phyloP scores from a whole-genome alignment of 768 basidiomycete genomes.

The Hericium coralloides region DNA sequence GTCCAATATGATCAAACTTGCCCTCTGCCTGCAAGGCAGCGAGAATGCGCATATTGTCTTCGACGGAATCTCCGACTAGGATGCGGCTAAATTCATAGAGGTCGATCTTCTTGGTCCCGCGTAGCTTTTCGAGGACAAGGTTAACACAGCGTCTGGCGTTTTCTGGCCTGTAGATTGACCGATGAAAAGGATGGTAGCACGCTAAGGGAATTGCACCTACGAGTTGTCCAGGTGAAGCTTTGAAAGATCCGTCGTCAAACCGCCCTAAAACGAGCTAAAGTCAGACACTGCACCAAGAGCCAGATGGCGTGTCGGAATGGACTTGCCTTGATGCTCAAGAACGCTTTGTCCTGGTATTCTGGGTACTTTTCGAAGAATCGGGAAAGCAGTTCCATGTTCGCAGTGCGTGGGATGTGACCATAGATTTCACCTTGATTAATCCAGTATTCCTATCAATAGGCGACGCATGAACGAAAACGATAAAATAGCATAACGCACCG shows the following conservation, averaged over 20 bases:
- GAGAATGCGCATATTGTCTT: slow-evolving; percentile 36
- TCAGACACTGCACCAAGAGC: background rate
- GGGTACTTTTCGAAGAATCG: slow-evolving; percentile 42
- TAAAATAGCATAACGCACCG: slow-evolving; percentile 21
- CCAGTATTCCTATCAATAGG: too few relatives aligned
- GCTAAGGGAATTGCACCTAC: too few relatives aligned
- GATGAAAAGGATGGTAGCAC: too few relatives aligned
- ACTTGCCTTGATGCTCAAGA: slow-evolving; percentile 41
- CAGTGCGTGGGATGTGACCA: slow-evolving; percentile 28
- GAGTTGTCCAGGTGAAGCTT: too few relatives aligned
- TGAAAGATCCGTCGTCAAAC: too few relatives aligned
- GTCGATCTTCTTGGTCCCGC: slow-evolving; percentile 50
- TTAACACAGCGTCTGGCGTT: slow-evolving; percentile 9
- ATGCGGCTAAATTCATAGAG: slow-evolving; percentile 48
- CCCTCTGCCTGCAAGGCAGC: slow-evolving; percentile 41
- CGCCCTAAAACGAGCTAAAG: too few relatives aligned
- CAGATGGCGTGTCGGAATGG: background rate
- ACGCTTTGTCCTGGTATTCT: slow-evolving; percentile 33
- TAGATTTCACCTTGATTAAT: slow-evolving; percentile 44
- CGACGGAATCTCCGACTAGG: slow-evolving; percentile 34
- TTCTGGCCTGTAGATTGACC: background rate
- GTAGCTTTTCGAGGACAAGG: slow-evolving; percentile 24
- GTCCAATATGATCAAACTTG: slow-evolving; percentile 49
- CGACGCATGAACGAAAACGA: too few relatives aligned
- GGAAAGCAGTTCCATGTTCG: slow-evolving; percentile 39